Percentiles rank a stretch among this genome's conserved stretches.
These are phyloP conservation scores for Guyanaporus albipodus DNA, from an alignment of 768 basidiomycete genomes.

Conservation along the genomic window DNA sequence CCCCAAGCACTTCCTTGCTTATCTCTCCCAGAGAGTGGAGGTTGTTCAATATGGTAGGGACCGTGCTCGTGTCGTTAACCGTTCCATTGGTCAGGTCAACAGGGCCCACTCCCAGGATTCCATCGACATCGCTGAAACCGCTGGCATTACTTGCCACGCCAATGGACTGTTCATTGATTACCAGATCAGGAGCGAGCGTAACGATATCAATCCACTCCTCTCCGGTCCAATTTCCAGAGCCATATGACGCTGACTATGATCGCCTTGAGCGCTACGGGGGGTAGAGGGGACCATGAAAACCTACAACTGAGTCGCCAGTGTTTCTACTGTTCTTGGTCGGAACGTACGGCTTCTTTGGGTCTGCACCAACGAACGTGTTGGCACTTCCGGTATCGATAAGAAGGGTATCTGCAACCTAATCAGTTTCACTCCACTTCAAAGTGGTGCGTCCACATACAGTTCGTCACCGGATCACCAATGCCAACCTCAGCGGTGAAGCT, in stretches of 20 bases:
- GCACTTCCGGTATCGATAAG: conserved; percentile 34
- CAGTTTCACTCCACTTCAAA: too few relatives aligned
- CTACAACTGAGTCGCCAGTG: conserved; percentile 23
- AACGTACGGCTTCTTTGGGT: conserved; percentile 12
- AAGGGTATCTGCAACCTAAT: conserved; percentile 31
- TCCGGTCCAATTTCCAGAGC: conserved; percentile 4
- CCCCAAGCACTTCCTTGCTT: conserved; percentile 23
- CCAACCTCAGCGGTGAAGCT: neutral
- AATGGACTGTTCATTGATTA: conserved; percentile 29
- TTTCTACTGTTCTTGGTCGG: conserved; percentile 14
- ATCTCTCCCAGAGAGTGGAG: conserved; percentile 30
- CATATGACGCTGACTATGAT: conserved; percentile 2
- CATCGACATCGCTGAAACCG: conserved; percentile 31
- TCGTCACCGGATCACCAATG: neutral
- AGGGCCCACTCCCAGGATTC: conserved; percentile 39
- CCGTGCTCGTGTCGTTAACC: conserved; percentile 4
- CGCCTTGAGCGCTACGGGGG: neutral
- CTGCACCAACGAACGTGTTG: conserved; percentile 33
- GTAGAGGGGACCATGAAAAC: conserved; percentile 7
- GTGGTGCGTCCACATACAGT: neutral
- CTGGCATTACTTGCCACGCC: conserved; percentile 27
- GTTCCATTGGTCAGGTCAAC: conserved; percentile 30
- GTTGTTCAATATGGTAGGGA: conserved; percentile 38
- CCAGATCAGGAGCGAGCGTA: neutral
- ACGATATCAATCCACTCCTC: conserved; percentile 17